Conservation (phyloP, 176 grass and related monocot genomes). For the Aechmea fasciata region DNA sequence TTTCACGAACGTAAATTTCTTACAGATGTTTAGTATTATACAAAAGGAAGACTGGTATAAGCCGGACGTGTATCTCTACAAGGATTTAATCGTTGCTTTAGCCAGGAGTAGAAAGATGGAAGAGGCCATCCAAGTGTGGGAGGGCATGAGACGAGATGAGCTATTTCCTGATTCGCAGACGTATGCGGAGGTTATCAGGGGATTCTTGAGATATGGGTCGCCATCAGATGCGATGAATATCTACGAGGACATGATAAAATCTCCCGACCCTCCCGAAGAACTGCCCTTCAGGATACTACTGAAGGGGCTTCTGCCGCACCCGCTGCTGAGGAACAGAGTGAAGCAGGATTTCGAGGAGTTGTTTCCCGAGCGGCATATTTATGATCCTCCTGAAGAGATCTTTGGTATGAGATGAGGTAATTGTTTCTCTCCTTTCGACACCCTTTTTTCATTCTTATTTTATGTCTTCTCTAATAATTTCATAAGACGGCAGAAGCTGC, state of each 20-base stretch:
- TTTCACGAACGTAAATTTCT: constrained; percentile 14
- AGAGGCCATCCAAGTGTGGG: constrained; percentile 72
- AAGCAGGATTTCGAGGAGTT: constrained; percentile 98
- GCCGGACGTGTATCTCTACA: constrained; percentile 89
- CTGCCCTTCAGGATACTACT: constrained; percentile 85
- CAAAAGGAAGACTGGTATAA: constrained; percentile 95
- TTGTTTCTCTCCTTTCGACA: background rate
- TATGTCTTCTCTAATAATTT: background rate
- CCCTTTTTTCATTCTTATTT: background rate
- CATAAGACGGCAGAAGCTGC: background rate
- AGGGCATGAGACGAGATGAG: constrained; percentile 63
- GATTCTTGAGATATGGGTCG: constrained; percentile 83
- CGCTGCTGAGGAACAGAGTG: constrained; percentile 75
- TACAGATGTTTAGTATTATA: constrained; percentile 79
- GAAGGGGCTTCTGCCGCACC: constrained; percentile 84
- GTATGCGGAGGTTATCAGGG: constrained; percentile 85
- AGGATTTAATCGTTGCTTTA: constrained; percentile 80
- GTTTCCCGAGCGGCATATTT: constrained; percentile 84
- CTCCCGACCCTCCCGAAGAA: constrained; percentile 69
- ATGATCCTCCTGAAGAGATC: constrained; percentile 91
- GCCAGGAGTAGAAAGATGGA: constrained; percentile 93
- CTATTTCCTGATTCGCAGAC: constrained; percentile 83
- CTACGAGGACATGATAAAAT: constrained; percentile 89
- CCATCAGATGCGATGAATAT: constrained; percentile 96
- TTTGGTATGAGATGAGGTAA: constrained; percentile 67